These are phyloP conservation scores for Colletotrichum chlorophyti DNA, from an alignment of 2,329 filamentous ascomycete species.

Conservation along the genomic window DNA sequence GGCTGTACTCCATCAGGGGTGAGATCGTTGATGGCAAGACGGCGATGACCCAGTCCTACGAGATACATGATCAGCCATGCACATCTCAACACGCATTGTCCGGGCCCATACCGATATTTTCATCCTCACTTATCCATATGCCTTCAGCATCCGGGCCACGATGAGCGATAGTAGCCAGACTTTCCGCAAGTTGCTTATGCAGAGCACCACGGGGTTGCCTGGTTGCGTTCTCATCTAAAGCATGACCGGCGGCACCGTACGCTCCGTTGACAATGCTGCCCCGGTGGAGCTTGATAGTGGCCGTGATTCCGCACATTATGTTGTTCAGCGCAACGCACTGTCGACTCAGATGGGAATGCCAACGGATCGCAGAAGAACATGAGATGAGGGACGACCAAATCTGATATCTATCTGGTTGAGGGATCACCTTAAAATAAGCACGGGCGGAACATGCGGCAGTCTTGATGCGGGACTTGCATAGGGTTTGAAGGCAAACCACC, in stretches of 20 bases:
- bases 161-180: conserved; percentile 33
- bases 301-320: conserved; percentile 25
- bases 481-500: too few species aligned
- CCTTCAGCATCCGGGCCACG: conserved; percentile 39
- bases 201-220: not conserved
- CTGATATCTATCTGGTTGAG: too few species aligned
- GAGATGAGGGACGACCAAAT: too few species aligned
- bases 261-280: not conserved
- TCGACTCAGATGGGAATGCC: too few species aligned
- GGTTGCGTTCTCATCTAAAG: not conserved
- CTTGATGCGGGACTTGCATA: too few species aligned
- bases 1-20: conserved; percentile 53
- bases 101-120: conserved; percentile 11
- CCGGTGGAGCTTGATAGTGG: not conserved
- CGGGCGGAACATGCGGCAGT: too few species aligned
- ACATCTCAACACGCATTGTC: not conserved
- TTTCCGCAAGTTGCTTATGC: not conserved
- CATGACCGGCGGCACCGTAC: not conserved
- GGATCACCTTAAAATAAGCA: too few species aligned
- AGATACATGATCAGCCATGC: conserved; percentile 1
- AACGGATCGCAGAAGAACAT: too few species aligned
- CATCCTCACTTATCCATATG: conserved; percentile 34
- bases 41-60: conserved; percentile 51
- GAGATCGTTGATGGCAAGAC: conserved; percentile 60
- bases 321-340: too few species aligned